phyloP scores from a whole-genome alignment of 352 stramenopile species.

The Thraustochytrium striatum region DNA sequence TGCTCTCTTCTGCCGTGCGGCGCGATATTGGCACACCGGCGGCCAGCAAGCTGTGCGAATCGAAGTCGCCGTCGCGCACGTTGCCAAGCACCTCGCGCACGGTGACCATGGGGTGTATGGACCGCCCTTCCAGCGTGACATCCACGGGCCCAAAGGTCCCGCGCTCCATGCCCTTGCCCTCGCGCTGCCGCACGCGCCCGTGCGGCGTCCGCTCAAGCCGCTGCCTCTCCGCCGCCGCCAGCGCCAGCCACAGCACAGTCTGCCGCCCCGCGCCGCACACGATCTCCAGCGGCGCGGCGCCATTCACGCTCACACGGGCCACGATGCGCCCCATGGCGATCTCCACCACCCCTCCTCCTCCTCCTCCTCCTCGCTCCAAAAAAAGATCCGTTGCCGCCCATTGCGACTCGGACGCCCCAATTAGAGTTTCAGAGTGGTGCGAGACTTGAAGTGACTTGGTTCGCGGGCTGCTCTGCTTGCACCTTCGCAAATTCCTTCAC shows the following conservation, averaged over 20 bases:
- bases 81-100: neutral
- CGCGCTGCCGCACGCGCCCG: neutral
- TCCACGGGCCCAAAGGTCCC: neutral
- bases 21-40: too few relatives aligned
- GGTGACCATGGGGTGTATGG: neutral
- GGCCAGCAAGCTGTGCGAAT: too few relatives aligned
- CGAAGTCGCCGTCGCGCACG: too few relatives aligned
- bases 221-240: neutral
- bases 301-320: neutral
- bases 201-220: neutral
- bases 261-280: constrained; percentile 10
- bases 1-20: too few relatives aligned
- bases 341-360: too few relatives aligned
- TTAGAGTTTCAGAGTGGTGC: too few relatives aligned
- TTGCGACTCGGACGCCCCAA: too few relatives aligned
- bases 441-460: too few relatives aligned
- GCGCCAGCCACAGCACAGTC: neutral
- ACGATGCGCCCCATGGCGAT: neutral
- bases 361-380: too few relatives aligned
- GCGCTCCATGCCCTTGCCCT: neutral
- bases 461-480: too few relatives aligned
- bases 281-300: neutral
- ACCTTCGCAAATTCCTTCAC: too few relatives aligned
- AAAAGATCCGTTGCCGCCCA: too few relatives aligned
- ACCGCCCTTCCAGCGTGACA: neutral